Percentiles rank a stretch among this genome's conserved stretches.
Conservation (phyloP, 306 rosid species). For the Ormosia emarginata region DNA sequence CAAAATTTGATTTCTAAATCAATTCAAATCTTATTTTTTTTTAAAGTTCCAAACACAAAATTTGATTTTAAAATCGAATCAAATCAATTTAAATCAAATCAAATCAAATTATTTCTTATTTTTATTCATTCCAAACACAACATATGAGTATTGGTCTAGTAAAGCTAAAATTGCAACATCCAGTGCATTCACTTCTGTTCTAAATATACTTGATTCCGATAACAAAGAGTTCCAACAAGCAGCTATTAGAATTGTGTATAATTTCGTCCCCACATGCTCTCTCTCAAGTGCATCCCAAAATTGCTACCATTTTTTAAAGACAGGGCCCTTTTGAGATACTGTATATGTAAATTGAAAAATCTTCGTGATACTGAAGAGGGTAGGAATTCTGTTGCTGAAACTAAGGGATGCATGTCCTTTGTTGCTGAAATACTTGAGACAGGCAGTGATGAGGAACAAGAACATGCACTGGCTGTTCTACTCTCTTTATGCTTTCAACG, state of each 20-base stretch:
- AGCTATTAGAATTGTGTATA: slow-evolving; percentile 44
- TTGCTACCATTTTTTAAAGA: slow-evolving; percentile 57
- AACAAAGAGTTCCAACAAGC: slow-evolving; percentile 45
- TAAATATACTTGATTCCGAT: slow-evolving; percentile 48
- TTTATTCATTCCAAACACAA: no score
- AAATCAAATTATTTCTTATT: no score
- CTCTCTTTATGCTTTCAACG: slow-evolving; percentile 69
- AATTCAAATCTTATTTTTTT: no score
- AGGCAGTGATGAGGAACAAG: slow-evolving; percentile 64
- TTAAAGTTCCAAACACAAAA: no score
- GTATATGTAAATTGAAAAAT: slow-evolving; percentile 56
- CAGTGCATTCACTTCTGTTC: slow-evolving; percentile 47
- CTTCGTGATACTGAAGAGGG: slow-evolving; percentile 56
- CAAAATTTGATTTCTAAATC: no score
- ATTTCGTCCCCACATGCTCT: slow-evolving; percentile 47
- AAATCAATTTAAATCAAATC: no score
- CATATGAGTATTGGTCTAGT: slow-evolving; percentile 34
- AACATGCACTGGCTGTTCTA: slow-evolving; percentile 67
- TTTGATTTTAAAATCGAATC: no score
- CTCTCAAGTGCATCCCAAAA: slow-evolving; percentile 57
- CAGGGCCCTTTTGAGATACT: slow-evolving; percentile 38
- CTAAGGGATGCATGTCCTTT: slow-evolving; percentile 69
- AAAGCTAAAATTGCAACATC: slow-evolving; percentile 45
- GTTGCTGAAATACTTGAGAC: slow-evolving; percentile 55
- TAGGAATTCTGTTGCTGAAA: slow-evolving; percentile 52